Base-by-base conservation (phyloP, 2,329 filamentous ascomycete species). In the Arachnopeziza araneosa region DNA sequence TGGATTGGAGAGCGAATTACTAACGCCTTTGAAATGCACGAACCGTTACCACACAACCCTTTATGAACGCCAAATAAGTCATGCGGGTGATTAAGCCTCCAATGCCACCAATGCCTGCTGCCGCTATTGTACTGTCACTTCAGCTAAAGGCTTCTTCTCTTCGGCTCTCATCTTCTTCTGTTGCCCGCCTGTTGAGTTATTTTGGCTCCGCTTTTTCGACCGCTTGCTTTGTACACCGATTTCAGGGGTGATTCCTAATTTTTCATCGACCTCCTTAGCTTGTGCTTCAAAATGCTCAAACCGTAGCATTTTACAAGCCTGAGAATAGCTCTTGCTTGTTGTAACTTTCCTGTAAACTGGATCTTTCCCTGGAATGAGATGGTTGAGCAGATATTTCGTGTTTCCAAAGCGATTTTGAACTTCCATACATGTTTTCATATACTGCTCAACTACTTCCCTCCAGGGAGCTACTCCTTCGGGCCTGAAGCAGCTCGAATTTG, bases 331-430 rank as follows among this genome's bases (percentile, higher is more conserved):
- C 75, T 88, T 92, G 62, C 83, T 82, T 53, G 77, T 75, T 63
- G 83, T 85, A 66, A 95, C 80, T 2, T 78, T 74, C 60, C 81
- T 79, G 71, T 88, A 89, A 0, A 78, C 78, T 49, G 82, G 78
- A 54, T 84, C 79, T 73, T 92, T 96, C 19, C 93, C 91, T 0
- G 92, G 91, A 24, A 98, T 85, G 75, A 97, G 83, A 73, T 96
- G 91, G 50, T 84, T 84, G 26, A 99, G 83, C 32, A 95, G 79
- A 72, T 89, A 99, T 74, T 99, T 99, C 5, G 93, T 96, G 76
- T 99, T 99, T 52, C 89, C 88, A 73, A 88, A 95, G 63, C 87
- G 86, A 73, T 99, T 98, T 71, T 93, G 87, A 14, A 91, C 85
- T 59, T 89, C 85, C 68, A 99, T 79, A 30, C 86, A 82, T 32